phyloP scores from a whole-genome alignment of 2,329 filamentous ascomycete genomes.

The Ambrosiella cleistominuta region DNA sequence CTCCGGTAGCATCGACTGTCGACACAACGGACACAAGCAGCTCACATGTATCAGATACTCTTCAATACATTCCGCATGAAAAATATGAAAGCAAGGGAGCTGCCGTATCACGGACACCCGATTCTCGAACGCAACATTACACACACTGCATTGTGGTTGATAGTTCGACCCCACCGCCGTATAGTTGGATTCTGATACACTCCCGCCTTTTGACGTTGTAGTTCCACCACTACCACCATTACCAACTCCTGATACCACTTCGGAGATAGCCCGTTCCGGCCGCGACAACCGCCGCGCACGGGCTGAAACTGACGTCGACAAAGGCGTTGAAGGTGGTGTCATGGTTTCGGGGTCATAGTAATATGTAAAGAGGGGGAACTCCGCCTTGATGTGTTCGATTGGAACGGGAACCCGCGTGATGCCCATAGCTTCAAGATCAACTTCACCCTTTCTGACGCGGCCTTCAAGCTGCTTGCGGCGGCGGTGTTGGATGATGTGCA shows the following conservation, averaged over 20 bases:
- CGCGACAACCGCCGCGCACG: slow-evolving; percentile 2
- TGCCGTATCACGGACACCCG: slow-evolving; percentile 60
- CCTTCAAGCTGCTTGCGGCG: slow-evolving; percentile 50
- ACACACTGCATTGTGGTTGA: slow-evolving; percentile 80
- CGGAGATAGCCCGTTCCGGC: background rate
- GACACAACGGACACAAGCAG: slow-evolving; percentile 82
- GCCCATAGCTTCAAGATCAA: slow-evolving; percentile 71
- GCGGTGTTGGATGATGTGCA: slow-evolving; percentile 61
- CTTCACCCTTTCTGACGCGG: slow-evolving; percentile 58
- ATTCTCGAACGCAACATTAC: slow-evolving; percentile 61
- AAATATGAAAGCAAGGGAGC: slow-evolving; percentile 80
- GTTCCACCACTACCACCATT: slow-evolving; percentile 14
- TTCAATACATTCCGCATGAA: slow-evolving; percentile 83
- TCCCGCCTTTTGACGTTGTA: slow-evolving; percentile 13
- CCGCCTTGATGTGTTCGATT: slow-evolving; percentile 43
- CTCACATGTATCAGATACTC: slow-evolving; percentile 61
- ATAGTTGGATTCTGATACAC: slow-evolving; percentile 7
- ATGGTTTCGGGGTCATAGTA: slow-evolving; percentile 32
- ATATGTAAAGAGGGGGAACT: slow-evolving; percentile 65
- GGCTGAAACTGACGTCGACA: slow-evolving; percentile 13
- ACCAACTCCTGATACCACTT: slow-evolving; percentile 15
- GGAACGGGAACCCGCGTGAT: slow-evolving; percentile 72
- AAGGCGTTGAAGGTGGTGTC: slow-evolving; percentile 22
- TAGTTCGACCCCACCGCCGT: slow-evolving; percentile 33
- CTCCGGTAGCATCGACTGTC: slow-evolving; percentile 57